Evolutionary conservation across 208 protist species (phyloP), one percentile per base, ranked within the genome.

Genomic region (Leishmania tarentolae): DNA sequence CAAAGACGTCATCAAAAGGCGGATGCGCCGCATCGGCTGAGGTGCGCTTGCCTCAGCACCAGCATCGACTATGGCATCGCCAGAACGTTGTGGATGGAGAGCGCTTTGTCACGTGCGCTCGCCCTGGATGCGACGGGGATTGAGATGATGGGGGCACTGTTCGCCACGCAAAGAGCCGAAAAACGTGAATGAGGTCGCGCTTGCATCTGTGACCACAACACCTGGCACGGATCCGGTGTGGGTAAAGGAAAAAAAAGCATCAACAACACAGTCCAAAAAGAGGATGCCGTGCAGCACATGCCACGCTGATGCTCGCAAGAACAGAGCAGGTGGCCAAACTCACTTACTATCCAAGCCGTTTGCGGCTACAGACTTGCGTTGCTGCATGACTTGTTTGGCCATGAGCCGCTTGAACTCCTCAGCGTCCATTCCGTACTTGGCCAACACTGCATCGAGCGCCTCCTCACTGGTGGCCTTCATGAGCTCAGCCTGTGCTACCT

Each of bases 391-490:
- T 0, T 56, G 75, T 76, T 82, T 82, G n/a, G 91, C 94, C 84
- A 96, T 80, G 37, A 86, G 79, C 11, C 87, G 86, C 81, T 94
- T 91, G 69, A 95, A 93, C 9, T 88, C 76, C 17, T 95, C 87
- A 2, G 85, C 83, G 61, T 91, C 83, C 61, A 97, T 91, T 47
- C 95, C 95, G 74, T 97, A 98, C 87, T 97, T 96, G 72, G 81
- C 86, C 19, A 96, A 61, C 37, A 95, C 90, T 17, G 65, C 75
- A 50, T 95, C 84, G 35, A 93, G 86, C 42, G 86, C 88, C 59
- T 70, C 81, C 77, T 95, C 91, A 68, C 83, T 91, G 69, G 86
- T 24, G 28, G 84, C 82, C 47, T 75, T 61, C 37, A 68, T 31
- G n/a, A 94, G 44, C 81, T 97, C 94, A 11, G 86, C 75, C 7